Base-by-base conservation (phyloP, 2,329 filamentous ascomycete genomes). In the Colletotrichum musae region DNA sequence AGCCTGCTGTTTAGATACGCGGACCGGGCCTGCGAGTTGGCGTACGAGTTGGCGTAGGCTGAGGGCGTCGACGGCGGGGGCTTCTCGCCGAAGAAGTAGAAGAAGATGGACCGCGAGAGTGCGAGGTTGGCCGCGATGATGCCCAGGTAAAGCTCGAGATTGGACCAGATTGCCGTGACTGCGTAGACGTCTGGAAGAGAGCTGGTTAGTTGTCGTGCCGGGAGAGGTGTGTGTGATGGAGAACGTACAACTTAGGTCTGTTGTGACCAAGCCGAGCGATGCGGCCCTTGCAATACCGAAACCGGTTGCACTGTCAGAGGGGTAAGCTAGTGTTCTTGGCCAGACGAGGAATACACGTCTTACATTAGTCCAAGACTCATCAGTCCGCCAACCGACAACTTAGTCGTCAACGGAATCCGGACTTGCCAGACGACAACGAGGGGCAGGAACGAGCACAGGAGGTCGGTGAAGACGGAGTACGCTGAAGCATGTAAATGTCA, bases 141-240 rank as follows among this genome's bases (percentile, higher is more conserved):
- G 28, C 80, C 81, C 1, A 83, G 72, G 26, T 77, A 77, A 0
- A 79, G 76, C 70, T 83, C 81, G 52, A 81, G 71, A 10, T 81
- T 76, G 13, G 77, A 80, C 80, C 80, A 82, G 47, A 81, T 80
- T 32, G 79, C 80, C 1, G 78, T 76, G 12, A 78, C 77, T 45
- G 74, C 75, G 51, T 78, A 80, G 5, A 75, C 72, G 68, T 75
- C 78, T 80, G 39, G 6, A 26, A n/a, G 10, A 4, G 47, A 32
- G n/a, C 6, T 12, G 24, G 62, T 66, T 54, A 66, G 63, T 32
- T 18, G 6, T 3, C 10, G 21, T 18, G 47, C 5, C 2, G 21
- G 7, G 16, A 18, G 18, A 50, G 10, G 47, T 5, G 6, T 3
- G 6, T 13, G n/a, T 2, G 1, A 18, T 4, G 3, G 26, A 26